Evolutionary conservation across 495 filamentous ascomycete genomes (phyloP).

Genomic region (Talaromyces proteolyticus): DNA sequence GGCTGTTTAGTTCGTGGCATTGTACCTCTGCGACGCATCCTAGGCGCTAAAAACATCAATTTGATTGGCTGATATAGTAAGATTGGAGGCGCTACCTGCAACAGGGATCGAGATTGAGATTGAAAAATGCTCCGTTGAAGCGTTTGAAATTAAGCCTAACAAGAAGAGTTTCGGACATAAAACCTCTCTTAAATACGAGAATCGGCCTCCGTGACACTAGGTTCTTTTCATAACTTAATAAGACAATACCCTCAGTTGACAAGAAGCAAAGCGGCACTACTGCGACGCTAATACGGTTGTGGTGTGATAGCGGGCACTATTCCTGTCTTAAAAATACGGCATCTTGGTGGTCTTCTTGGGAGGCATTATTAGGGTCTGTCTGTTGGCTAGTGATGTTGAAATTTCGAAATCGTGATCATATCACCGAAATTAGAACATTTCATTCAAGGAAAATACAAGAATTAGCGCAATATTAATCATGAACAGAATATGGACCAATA

Average conservation of each 20-base stretch:
- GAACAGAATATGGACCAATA: no score
- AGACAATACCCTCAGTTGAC: background rate
- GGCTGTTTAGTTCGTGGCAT: background rate
- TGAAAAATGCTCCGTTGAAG: background rate
- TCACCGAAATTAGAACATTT: no score
- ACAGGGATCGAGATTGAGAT: background rate
- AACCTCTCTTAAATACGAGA: background rate
- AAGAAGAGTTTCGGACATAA: background rate
- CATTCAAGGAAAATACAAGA: no score
- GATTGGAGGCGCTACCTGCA: background rate
- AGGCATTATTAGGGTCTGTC: no score
- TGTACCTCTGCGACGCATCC: background rate
- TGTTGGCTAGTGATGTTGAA: no score
- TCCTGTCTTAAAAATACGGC: no score
- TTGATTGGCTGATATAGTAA: background rate
- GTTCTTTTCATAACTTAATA: background rate
- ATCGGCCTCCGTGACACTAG: background rate
- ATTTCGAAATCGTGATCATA: no score
- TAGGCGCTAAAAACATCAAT: background rate
- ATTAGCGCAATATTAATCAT: no score
- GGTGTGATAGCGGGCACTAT: no score
- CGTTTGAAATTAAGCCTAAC: background rate
- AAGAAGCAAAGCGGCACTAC: background rate
- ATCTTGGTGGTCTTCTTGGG: no score
- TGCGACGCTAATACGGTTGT: background rate